Base-by-base conservation (phyloP, 2,329 filamentous ascomycete genomes). In the Arthrocladium fulminans region DNA sequence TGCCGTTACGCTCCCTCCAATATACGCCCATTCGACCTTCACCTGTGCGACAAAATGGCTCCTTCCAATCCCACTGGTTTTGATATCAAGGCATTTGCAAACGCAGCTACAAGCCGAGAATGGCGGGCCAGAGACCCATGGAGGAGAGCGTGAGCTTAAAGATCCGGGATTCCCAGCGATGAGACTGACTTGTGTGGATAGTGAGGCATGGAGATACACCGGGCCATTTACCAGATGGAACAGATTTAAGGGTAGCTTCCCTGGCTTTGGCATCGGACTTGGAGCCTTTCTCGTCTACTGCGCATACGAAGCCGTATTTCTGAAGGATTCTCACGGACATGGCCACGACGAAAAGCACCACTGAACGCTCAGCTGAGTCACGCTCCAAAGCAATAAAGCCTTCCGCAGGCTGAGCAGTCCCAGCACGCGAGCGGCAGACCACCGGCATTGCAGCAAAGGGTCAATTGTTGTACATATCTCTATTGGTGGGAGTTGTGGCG, bases 191-290 rank as follows among this genome's bases (percentile, higher is more conserved):
- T 41, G 25, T 17, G 5, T 1, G 23, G 30, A 56, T 66, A 98
- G 92, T 64, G 92, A 98, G 74, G 79, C 86, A 64, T 98, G 92
- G 92, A 80, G 92, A 69, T 96, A 95, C 75, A 82, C 78, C 29
- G 92, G 90, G 55, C 83, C 80, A 47, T 97, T 96, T 75, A 84
- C 83, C 57, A 80, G 90, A 60, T 85, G 75, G 72, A 94, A 95
- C 73, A 84, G 92, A 60, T 92, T 96, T 75, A 88, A 83, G 73
- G 74, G 78, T 61, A 75, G 81, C 55, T 88, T 98, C 65, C 92
- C 92, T 30, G 92, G 92, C 53, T 76, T 98, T 60, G 92, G 92
- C 56, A 94, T 90, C 60, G 92, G 88, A 25, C 85, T 85, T 3
- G 89, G 92, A 51, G 89, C 90, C 39, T 98, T 98, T 67, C 81